Base-by-base conservation (phyloP, 768 basidiomycete species). In the Postia placenta region DNA sequence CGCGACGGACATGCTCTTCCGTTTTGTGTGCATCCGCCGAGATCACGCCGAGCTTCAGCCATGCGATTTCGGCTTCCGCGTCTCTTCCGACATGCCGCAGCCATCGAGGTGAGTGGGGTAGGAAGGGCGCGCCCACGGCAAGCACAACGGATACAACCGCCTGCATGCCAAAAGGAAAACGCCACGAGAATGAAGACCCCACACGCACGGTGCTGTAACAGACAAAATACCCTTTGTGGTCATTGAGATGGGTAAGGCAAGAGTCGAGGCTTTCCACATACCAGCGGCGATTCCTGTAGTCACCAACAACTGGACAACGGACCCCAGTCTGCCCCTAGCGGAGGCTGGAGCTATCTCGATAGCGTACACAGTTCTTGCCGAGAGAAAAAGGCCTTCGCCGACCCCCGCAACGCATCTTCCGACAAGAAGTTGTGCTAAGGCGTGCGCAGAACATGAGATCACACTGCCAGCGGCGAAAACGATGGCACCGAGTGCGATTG, bases 371-470 rank as follows among this genome's bases (percentile, higher is more conserved):
- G 70, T 73, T 45, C 69, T 64, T 5, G 71, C 66, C 1, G 70
- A 70, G 37, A 74, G 62, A 53, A 72, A 73, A 11, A 76, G 59
- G 12, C 75, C 75, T 54, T 76, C 69, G n/a, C 72, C 73, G 1
- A 70, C 52, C 0, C 76, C 77, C 1, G 74, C 69, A 40, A 78
- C 59, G 17, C 73, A 67, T 11, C 76, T 64, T 1, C 72, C 77
- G 22, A 71, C 60, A 24, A 77, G 65, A 24, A 79, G 60, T 49
- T 69, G 58, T 11, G 64, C 54, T 6, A 77, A 63, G 4, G 51
- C 53, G n/a, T 53, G 56, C 3, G 72, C 61, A 23, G 66, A 62
- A 48, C 71, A 64, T 2, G 67, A 70, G 12, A 78, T 58, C 23
- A 63, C 67, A 30, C 67, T 67, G 1, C 77, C 75, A 14, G 67